Percentiles rank a stretch among this genome's conserved stretches.
phyloP scores from a whole-genome alignment of 352 stramenopile genomes.

The Elongisporangium senticosum region DNA sequence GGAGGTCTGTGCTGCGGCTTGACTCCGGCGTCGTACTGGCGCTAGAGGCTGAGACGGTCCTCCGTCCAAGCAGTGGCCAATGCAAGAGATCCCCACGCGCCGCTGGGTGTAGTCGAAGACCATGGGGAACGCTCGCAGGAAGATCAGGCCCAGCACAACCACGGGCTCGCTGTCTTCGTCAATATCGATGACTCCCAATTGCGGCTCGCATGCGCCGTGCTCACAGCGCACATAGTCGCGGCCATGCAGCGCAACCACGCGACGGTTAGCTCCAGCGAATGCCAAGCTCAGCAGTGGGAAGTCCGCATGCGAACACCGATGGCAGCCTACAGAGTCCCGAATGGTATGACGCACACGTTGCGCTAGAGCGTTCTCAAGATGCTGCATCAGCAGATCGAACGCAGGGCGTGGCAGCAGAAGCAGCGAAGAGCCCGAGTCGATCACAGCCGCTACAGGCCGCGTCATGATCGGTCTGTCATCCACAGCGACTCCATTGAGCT shows the following conservation, averaged over 20 bases:
- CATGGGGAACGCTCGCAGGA: slow-evolving; percentile 60
- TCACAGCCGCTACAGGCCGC: slow-evolving; percentile 22
- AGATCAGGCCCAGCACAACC: slow-evolving; percentile 57
- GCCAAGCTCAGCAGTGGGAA: slow-evolving; percentile 49
- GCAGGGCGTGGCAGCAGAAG: slow-evolving; percentile 40
- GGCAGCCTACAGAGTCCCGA: slow-evolving; percentile 11
- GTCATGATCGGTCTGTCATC: not conserved
- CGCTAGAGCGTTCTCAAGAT: slow-evolving; percentile 31
- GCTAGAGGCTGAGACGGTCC: not conserved
- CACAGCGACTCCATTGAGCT: not conserved
- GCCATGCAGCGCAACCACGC: slow-evolving; percentile 39
- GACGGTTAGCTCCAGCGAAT: slow-evolving; percentile 17
- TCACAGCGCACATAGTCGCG: slow-evolving; percentile 66
- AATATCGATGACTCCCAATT: slow-evolving; percentile 32
- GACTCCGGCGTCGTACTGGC: not conserved
- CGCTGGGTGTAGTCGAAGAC: slow-evolving; percentile 42
- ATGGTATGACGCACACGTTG: not conserved
- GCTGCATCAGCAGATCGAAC: slow-evolving; percentile 31
- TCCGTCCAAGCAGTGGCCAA: not conserved
- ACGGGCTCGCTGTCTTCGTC: slow-evolving; percentile 18
- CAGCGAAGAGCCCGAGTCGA: slow-evolving; percentile 66
- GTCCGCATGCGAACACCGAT: slow-evolving; percentile 34
- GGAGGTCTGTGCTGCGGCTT: not conserved
- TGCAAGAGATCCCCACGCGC: slow-evolving; percentile 43
- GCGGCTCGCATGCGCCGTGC: slow-evolving; percentile 36